Base-by-base conservation (phyloP, 139 green algal genomes). In the Auxenochlorella protothecoides region DNA sequence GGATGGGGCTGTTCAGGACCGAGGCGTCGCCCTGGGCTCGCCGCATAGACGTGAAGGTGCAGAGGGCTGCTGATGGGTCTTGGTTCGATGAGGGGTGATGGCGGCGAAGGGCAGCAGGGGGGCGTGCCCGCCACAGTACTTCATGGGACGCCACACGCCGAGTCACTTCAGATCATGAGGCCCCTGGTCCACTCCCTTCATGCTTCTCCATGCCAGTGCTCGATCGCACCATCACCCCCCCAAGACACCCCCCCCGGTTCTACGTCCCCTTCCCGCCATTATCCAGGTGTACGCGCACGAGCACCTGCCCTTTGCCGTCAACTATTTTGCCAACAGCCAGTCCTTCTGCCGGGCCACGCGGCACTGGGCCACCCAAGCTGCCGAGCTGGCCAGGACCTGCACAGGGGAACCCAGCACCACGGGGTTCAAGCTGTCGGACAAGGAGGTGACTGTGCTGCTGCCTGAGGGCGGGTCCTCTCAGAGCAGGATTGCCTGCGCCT, bases 21-120 rank as follows among this genome's bases (percentile, higher is more conserved):
- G 54, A 65, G 9, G 69, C 64, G 65, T 79, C 59, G 56, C 69
- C 62, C 4, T 73, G 66, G 12, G 44, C 72, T 10, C 72, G 85
- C 16, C 80, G 86, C 12, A 74, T 91, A 2, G 86, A 91, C 66
- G 69, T 91, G 76, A 91, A 91, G 80, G 72, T 83, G 3, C 27
- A 44, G 27, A 44, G 27, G 27, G 27, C 27, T 44, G 27, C 27
- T 44, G 27, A 44, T 44, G 27, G 27, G 27, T 44, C 27, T 44
- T 44, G 27, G 27, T 0, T 44, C 27, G 0, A 2, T 44, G 27
- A 44, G 27, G 27, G 27, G 27, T 44, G 27, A 44, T 44, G 27
- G 27, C 27, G 27, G 27, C 27, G 27, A 44, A 44, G 27, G 27
- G 27, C 27, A 44, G 27, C 27, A 2, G 0, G 27, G 27, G 27